Conservation (phyloP, 2,329 filamentous ascomycete species). For the Aureobasidium namibiae region DNA sequence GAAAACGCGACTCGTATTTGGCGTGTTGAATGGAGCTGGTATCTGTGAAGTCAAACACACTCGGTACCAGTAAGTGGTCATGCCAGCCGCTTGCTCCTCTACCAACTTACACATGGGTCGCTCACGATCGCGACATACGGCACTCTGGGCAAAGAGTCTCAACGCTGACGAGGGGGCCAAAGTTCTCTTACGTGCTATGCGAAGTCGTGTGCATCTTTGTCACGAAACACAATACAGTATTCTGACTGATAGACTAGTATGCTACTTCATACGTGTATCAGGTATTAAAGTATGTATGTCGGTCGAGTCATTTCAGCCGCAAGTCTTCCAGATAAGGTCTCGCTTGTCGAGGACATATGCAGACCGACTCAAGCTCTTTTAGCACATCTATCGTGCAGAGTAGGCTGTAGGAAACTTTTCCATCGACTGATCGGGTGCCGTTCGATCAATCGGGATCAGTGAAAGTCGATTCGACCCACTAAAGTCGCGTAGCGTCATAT, state of each 20-base stretch:
- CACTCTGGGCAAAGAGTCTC: background rate
- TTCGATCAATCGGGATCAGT: background rate
- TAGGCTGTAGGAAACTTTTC: background rate
- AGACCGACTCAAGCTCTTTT: background rate
- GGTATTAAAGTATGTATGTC: background rate
- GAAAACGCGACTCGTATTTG: background rate
- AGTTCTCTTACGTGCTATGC: background rate
- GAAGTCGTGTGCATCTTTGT: background rate
- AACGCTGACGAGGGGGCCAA: background rate
- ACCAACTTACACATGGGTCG: background rate
- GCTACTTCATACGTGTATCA: background rate
- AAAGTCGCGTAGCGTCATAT: background rate
- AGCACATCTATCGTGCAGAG: background rate
- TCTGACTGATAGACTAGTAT: background rate
- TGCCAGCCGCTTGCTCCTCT: background rate
- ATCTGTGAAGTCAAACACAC: background rate
- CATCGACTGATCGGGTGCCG: constrained; percentile 9
- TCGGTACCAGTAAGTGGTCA: background rate
- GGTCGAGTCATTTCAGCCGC: background rate
- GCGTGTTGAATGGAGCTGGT: background rate
- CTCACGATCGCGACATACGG: background rate
- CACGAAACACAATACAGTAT: background rate
- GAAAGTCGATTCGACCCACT: background rate
- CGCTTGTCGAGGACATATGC: background rate
- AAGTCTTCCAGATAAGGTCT: background rate